Evolutionary conservation across 257 asterid genomes (phyloP), one percentile per base, ranked within the genome.

Genomic region (Plantago elongata): DNA sequence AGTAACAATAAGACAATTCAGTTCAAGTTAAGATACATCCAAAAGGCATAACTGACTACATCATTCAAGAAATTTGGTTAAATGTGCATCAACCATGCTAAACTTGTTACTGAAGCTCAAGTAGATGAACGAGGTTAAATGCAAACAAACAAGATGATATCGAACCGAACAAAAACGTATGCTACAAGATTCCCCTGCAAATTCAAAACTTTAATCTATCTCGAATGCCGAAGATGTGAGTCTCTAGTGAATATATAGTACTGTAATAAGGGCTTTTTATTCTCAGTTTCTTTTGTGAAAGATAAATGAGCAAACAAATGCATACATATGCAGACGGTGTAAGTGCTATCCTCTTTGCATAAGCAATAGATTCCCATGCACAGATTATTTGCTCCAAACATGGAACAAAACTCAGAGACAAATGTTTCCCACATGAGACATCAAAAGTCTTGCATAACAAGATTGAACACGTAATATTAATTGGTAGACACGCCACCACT

Each of bases 1-100:
- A 51, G 65, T 55, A 62, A 61, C 27, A 58, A 14, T 60, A 37
- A 65, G 65, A 37, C 49, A 74, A 43, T 38, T 51, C 45, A 6
- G 47, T 44, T 29, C 27, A 57, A 14, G 4, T 44, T 15, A 54
- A 44, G 16, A 34, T 29, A 57, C 22, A 30, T 61, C 29, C 50
- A 38, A 57, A 42, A 5, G 38, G 61, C 56, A 58, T 58, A 37
- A 52, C 43, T 58, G 22, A 52, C 48, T 51, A 37, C 17, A 55
- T 15, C 46, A 65, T 9, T 13, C 45, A 44, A 61, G 50, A 22
- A 5, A 37, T 34, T 27, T 3, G 34, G 11, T 3, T 5, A 55
- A 44, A 44, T 57, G 44, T 12, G 27, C 10, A 27, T 8, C 13
- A 50, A 44, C 29, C 57, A 52, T 4, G 9, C 22, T 46, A 34